These are phyloP conservation scores for Phytopythium cucurbitacearum DNA, from an alignment of 352 stramenopile genomes.

Conservation along the genomic window DNA sequence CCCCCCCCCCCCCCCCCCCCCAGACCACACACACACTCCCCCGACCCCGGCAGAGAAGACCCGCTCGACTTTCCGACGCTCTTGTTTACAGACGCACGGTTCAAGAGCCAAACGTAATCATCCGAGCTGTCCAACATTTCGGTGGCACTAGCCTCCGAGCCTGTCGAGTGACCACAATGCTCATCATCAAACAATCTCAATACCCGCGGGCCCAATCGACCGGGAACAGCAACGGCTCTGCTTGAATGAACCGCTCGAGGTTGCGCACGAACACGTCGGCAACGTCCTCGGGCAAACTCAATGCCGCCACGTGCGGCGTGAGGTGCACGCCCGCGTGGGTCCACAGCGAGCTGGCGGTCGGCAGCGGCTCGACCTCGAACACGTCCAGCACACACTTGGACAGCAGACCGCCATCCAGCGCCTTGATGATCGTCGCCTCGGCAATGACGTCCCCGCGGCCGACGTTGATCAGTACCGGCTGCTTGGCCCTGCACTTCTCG, in stretches of 20 bases:
- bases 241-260: conserved; percentile 32
- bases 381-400: conserved; percentile 57
- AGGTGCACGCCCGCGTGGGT: conserved; percentile 51
- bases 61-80: no score
- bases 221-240: conserved; percentile 31
- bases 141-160: no score
- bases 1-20: no score
- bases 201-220: conserved; percentile 56
- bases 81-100: no score
- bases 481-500: conserved; percentile 31
- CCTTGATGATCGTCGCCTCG: conserved; percentile 50
- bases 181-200: conserved; percentile 7
- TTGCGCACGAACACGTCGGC: conserved; percentile 73
- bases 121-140: no score
- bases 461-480: conserved; percentile 85
- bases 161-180: no score
- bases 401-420: conserved; percentile 61
- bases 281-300: conserved; percentile 73
- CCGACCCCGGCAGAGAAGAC: no score
- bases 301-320: conserved; percentile 80
- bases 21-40: no score
- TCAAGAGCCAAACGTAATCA: no score
- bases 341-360: conserved; percentile 58
- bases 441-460: conserved; percentile 80
- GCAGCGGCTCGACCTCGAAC: conserved; percentile 45